phyloP scores from a whole-genome alignment of 2,329 filamentous ascomycete genomes.

The Calonectria montana region DNA sequence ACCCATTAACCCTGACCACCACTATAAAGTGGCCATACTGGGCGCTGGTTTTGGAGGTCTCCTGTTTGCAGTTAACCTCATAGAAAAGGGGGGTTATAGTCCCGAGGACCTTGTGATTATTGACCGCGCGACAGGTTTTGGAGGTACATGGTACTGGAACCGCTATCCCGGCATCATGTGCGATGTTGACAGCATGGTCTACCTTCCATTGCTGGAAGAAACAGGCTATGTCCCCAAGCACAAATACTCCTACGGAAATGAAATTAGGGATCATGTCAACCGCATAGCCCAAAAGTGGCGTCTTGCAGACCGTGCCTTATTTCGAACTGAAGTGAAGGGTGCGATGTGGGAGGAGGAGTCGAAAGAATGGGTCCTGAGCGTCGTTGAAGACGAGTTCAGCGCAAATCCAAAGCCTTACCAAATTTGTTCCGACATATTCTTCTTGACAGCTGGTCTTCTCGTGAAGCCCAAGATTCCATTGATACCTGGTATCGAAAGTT shows the following conservation, averaged over 20 bases:
- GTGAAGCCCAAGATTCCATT: background rate
- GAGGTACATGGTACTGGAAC: constrained; percentile 52
- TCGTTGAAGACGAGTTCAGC: background rate
- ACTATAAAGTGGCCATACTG: background rate
- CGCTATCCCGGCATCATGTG: constrained; percentile 63
- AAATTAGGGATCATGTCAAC: constrained; percentile 56
- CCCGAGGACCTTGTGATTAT: background rate
- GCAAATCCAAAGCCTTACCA: background rate
- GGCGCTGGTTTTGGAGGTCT: background rate
- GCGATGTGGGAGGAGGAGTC: constrained; percentile 59
- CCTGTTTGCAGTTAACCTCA: background rate
- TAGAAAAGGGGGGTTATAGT: background rate
- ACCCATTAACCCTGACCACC: background rate
- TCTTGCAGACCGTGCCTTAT: constrained; percentile 51
- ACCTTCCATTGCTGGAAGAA: constrained; percentile 70
- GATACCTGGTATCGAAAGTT: background rate
- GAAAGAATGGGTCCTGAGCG: constrained; percentile 31
- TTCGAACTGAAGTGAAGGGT: constrained; percentile 54
- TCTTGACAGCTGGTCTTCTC: background rate
- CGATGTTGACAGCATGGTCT: constrained; percentile 70
- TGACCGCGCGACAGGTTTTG: background rate
- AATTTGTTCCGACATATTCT: background rate
- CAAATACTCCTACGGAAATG: constrained; percentile 56
- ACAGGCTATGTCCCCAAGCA: constrained; percentile 67
- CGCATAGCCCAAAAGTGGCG: constrained; percentile 55